Evolutionary conservation across 331 rosid species (phyloP), one percentile per base, ranked within the genome.

Genomic region (Malus hybrid): DNA sequence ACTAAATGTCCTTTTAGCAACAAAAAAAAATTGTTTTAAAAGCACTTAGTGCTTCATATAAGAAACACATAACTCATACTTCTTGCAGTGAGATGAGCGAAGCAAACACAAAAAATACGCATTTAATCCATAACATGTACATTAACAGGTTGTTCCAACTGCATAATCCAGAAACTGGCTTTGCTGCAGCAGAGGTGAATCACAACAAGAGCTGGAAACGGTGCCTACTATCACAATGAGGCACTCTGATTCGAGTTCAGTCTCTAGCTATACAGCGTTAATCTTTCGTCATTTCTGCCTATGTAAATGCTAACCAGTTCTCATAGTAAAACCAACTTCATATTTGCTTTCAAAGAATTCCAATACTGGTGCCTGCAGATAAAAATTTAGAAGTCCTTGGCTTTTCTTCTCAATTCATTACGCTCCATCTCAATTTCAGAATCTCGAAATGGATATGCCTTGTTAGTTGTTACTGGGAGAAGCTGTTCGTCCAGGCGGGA

Each of bases 401-500:
- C 90, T 75, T 79, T 91, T 80, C 85, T 90, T 80, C 97, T 88
- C 83, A 93, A 79, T 87, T 73, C 90, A 64, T 93, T 92, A 67
- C 89, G 98, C 81, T 93, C 94, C 78, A 46, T 82, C 84, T 93
- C 97, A 44, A 93, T 93, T 61, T 88, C 97, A 9, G 93, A 67
- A 82, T 93, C 98, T 80, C 89, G 90, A 84, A 88, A 82, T 27
- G 97, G 97, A 68, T 66, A 84, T 72, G 85, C 79, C 57, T 24
- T 24, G 24, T 24, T 24, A 24, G 24, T 74, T 79, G 63, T 46
- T 84, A 72, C 82, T 85, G 5, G 85, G 46, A 50, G 75, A 14
- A 59, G 60, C 72, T 68, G 90, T 88, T 91, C 97, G 88, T 82
- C 98, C 98, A 1, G 94, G 96, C 16, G 96, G 98, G 76, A 93